Conservation (phyloP, 1,284 basidiomycete genomes). For the Tranzscheliella williamsii region DNA sequence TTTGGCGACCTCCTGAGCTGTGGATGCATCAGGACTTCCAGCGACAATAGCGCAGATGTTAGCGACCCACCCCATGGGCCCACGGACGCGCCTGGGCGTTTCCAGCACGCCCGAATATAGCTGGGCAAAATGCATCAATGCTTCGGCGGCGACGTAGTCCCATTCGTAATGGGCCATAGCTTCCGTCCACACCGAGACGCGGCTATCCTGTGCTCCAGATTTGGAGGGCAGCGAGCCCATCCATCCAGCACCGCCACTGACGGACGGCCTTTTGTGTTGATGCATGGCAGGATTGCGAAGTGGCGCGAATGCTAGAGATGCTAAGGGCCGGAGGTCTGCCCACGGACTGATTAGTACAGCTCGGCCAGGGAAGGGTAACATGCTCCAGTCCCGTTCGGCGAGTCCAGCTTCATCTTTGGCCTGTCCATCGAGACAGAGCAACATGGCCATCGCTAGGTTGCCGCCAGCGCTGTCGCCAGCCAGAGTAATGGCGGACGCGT, state of each 20-base stretch:
- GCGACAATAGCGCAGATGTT: constrained; percentile 47
- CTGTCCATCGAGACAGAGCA: constrained; percentile 53
- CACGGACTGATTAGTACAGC: constrained; percentile 58
- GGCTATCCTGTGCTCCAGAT: background rate
- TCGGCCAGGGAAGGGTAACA: constrained; percentile 52
- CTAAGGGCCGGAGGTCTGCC: constrained; percentile 52
- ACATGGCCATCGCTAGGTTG: constrained; percentile 52
- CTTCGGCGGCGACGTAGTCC: constrained; percentile 57
- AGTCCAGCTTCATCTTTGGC: constrained; percentile 18
- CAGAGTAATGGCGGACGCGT: constrained; percentile 47
- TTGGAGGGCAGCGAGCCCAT: background rate
- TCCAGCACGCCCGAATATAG: constrained; percentile 53
- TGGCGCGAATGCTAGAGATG: constrained; percentile 37
- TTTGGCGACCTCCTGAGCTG: background rate
- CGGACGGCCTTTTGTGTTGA: background rate
- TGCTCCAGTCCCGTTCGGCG: constrained; percentile 51
- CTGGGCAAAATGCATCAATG: constrained; percentile 58
- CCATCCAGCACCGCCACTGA: background rate
- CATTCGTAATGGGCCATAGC: constrained; percentile 45
- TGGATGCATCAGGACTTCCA: constrained; percentile 9
- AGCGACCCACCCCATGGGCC: constrained; percentile 56
- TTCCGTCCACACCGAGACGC: constrained; percentile 38
- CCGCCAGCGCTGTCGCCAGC: constrained; percentile 59
- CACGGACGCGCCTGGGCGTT: constrained; percentile 49
- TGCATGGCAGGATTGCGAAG: constrained; percentile 28